These are phyloP conservation scores for Mucor sp. DNA, from an alignment of 371 early-diverging fungal species.

Conservation along the genomic window DNA sequence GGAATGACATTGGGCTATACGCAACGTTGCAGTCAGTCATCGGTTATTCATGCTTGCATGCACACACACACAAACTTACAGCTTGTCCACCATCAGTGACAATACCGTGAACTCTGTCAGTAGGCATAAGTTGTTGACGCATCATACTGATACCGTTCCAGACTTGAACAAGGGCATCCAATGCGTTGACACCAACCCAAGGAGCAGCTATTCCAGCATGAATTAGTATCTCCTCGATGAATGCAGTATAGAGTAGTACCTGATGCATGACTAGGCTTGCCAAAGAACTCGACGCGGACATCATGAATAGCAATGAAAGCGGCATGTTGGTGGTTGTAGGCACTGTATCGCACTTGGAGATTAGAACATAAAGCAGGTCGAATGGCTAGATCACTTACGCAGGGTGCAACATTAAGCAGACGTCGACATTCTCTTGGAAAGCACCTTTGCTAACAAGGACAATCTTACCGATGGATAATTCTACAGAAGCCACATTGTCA, in stretches of 20 bases:
- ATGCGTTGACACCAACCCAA: constrained; percentile 66
- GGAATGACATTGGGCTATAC: constrained; percentile 61
- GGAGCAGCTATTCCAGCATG: constrained; percentile 18
- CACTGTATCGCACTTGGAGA: constrained; percentile 3
- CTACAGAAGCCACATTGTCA: constrained; percentile 17
- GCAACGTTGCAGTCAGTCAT: neutral
- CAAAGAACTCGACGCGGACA: constrained; percentile 64
- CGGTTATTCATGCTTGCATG: neutral
- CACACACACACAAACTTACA: constrained; percentile 33
- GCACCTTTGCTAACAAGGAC: constrained; percentile 64
- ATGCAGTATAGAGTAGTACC: constrained; percentile 12
- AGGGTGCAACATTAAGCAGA: constrained; percentile 83
- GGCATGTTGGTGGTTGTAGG: constrained; percentile 34
- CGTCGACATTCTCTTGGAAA: constrained; percentile 65
- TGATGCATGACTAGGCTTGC: constrained; percentile 65
- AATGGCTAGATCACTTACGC: constrained; percentile 28
- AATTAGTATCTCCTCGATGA: neutral
- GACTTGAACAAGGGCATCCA: constrained; percentile 68
- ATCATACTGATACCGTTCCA: constrained; percentile 68
- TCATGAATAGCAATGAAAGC: constrained; percentile 46
- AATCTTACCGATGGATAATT: constrained; percentile 76
- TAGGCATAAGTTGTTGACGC: constrained; percentile 74
- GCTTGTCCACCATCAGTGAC: constrained; percentile 70
- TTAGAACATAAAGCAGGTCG: neutral
- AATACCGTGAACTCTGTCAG: constrained; percentile 72